phyloP scores from a whole-genome alignment of 2,329 filamentous ascomycete genomes.

The Aspergillus neotritici region DNA sequence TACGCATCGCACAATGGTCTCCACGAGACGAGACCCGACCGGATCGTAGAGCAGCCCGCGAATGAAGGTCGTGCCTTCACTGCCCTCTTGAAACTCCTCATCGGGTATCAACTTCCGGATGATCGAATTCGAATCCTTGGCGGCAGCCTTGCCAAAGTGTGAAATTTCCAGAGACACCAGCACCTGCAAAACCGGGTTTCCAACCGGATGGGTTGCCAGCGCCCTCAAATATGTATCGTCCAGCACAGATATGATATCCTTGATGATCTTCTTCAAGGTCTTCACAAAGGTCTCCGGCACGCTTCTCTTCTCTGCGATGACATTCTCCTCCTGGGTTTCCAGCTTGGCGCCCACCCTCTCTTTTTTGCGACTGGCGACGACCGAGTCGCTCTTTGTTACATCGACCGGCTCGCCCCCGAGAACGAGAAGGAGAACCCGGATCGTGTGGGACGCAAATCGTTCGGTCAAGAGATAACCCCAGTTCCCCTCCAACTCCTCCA shows the following conservation, averaged over 20 bases:
- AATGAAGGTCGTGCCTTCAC: conserved; percentile 72
- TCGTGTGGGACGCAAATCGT: conserved; percentile 80
- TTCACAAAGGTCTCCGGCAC: conserved; percentile 75
- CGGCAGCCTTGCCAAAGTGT: conserved; percentile 62
- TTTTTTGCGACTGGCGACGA: conserved; percentile 90
- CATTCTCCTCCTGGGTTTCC: conserved; percentile 46
- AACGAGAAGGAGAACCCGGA: conserved; percentile 79
- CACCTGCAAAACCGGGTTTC: conserved; percentile 88
- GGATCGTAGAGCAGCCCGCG: conserved; percentile 83
- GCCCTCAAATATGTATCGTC: conserved; percentile 76
- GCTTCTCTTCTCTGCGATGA: conserved; percentile 43
- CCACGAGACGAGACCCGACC: conserved; percentile 82
- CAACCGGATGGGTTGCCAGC: conserved; percentile 80
- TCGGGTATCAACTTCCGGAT: conserved; percentile 74
- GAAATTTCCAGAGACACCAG: conserved; percentile 80
- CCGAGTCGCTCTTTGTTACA: conserved; percentile 59
- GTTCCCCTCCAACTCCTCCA: conserved; percentile 83
- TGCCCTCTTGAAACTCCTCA: conserved; percentile 66
- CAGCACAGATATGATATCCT: conserved; percentile 66
- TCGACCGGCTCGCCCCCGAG: conserved; percentile 77
- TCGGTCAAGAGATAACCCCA: conserved; percentile 81
- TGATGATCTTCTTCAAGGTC: conserved; percentile 76
- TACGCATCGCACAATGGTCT: conserved; percentile 73
- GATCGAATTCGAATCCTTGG: conserved; percentile 61
- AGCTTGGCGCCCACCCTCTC: conserved; percentile 64